Percentiles rank a stretch among this genome's conserved stretches.
Conservation (phyloP, 192 early-diverging fungal genomes). For the Backusella psychrophila region DNA sequence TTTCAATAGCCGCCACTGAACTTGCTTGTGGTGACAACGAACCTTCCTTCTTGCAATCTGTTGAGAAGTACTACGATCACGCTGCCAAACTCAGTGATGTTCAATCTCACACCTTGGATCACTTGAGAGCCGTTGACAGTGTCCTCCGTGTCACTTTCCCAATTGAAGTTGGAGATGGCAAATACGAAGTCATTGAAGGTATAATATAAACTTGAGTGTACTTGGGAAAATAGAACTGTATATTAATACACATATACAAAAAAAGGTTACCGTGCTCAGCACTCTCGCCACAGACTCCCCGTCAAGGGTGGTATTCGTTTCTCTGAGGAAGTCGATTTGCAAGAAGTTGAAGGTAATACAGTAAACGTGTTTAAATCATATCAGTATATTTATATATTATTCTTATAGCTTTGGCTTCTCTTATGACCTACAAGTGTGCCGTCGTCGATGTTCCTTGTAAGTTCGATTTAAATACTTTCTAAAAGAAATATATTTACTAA, state of each 20-base stretch:
- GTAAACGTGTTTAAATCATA: background rate
- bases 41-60: constrained; percentile 69
- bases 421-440: constrained; percentile 88
- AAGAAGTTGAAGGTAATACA: constrained; percentile 67
- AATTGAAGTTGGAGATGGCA: constrained; percentile 63
- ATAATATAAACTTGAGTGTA: background rate
- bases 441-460: constrained; percentile 83
- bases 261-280: constrained; percentile 75
- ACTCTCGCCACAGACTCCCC: constrained; percentile 78
- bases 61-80: constrained; percentile 69
- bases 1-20: constrained; percentile 42
- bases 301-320: constrained; percentile 85
- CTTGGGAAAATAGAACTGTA: background rate
- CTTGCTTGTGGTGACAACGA: constrained; percentile 62
- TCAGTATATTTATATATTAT: background rate
- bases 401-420: constrained; percentile 62
- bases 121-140: constrained; percentile 71
- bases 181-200: constrained; percentile 63
- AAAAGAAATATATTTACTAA: background rate
- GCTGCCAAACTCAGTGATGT: constrained; percentile 68
- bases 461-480: constrained; percentile 21
- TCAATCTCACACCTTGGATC: constrained; percentile 53
- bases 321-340: constrained; percentile 73
- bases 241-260: constrained; percentile 2
- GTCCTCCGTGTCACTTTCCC: constrained; percentile 78